A percentile compares a stretch with the other conserved stretches of the same genome.
Conservation (phyloP, 257 asterid genomes). For the Nicotiana otophora region DNA sequence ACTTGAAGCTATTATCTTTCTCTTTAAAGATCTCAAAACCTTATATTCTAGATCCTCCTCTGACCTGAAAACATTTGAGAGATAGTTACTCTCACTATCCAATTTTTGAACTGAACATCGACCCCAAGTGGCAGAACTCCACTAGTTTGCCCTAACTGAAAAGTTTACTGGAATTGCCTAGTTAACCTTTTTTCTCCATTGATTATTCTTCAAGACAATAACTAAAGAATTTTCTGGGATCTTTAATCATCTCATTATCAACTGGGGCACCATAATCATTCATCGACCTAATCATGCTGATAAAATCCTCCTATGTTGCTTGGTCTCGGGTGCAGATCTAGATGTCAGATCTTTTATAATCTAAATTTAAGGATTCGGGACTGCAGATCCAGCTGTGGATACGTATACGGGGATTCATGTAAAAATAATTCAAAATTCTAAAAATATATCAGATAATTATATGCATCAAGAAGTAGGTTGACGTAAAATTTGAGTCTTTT, state of each 20-base stretch:
- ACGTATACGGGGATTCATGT: too few species aligned
- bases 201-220: conserved; percentile 41
- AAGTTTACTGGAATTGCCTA: conserved; percentile 33
- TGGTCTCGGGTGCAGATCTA: too few species aligned
- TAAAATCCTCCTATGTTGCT: conserved; percentile 90
- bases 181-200: conserved; percentile 56
- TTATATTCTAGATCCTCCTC: neutral
- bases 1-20: conserved; percentile 46
- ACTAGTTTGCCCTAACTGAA: conserved; percentile 54
- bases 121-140: conserved; percentile 70
- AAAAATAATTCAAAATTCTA: too few species aligned
- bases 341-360: too few species aligned
- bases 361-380: too few species aligned
- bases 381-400: too few species aligned
- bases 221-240: conserved; percentile 59
- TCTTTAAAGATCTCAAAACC: conserved; percentile 28
- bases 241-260: conserved; percentile 72
- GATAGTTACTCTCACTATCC: conserved; percentile 42
- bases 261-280: conserved; percentile 67
- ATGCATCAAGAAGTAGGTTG: too few species aligned
- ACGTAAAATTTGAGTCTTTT: too few species aligned
- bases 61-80: conserved; percentile 49
- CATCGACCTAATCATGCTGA: conserved; percentile 59
- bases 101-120: conserved; percentile 22
- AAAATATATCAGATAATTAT: too few species aligned